A percentile compares a stretch with the other conserved stretches of the same genome.
These are phyloP conservation scores for Aquanectria penicillioides DNA, from an alignment of 2,329 filamentous ascomycete genomes.

Conservation along the genomic window DNA sequence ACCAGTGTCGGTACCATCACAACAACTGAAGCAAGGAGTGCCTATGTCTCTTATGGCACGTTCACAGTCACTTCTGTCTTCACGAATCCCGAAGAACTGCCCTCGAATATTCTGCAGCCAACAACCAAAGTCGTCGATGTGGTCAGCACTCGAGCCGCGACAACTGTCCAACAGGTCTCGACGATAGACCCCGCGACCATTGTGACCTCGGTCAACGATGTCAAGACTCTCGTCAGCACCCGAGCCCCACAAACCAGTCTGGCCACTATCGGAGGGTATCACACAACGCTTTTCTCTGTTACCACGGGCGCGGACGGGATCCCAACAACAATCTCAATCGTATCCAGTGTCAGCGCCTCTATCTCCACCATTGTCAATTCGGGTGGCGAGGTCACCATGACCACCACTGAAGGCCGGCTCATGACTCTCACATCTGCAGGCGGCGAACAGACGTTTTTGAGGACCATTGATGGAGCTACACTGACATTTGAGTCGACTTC, in stretches of 20 bases:
- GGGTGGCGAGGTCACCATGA: background rate
- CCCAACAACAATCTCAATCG: too few species aligned
- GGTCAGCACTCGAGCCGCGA: slow-evolving; percentile 6
- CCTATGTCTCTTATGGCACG: background rate
- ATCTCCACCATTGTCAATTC: background rate
- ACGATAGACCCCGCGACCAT: background rate
- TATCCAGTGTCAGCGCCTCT: too few species aligned
- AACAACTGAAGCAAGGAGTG: background rate
- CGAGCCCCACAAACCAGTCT: too few species aligned
- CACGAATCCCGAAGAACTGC: background rate
- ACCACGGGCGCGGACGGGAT: too few species aligned
- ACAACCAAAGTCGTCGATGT: background rate
- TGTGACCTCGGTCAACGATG: background rate
- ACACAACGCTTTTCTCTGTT: too few species aligned
- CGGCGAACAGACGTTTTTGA: background rate
- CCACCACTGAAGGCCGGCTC: background rate
- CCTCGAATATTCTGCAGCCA: background rate
- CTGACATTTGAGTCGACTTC: background rate
- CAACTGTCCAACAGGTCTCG: background rate
- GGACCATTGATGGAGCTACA: background rate
- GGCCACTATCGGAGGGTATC: too few species aligned
- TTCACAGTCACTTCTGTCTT: background rate
- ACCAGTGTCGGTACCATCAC: too few species aligned
- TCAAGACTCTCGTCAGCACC: too few species aligned
- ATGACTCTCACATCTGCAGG: background rate